Conservation (phyloP, 2,329 filamentous ascomycete genomes). For the Aspergillus felis region DNA sequence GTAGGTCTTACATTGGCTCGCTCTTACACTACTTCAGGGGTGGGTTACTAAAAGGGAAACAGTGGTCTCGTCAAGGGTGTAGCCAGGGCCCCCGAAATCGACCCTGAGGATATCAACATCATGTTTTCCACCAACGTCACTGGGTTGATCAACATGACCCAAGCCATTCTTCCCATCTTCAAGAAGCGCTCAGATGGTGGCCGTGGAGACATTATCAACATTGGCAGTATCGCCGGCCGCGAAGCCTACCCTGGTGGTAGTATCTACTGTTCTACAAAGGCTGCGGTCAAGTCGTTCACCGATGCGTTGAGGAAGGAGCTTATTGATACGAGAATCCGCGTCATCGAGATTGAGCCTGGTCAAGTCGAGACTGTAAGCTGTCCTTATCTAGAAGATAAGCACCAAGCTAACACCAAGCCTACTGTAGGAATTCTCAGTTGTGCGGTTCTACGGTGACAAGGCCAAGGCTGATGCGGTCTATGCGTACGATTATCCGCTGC, state of each 20-base stretch:
- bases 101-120: slow-evolving; percentile 71
- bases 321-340: slow-evolving; percentile 71
- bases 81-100: slow-evolving; percentile 79
- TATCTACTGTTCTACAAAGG: slow-evolving; percentile 93
- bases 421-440: slow-evolving; percentile 73
- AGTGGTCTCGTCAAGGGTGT: slow-evolving; percentile 88
- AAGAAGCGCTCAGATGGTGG: slow-evolving; percentile 66
- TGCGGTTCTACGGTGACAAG: slow-evolving; percentile 86
- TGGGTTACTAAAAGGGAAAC: slow-evolving; percentile 8
- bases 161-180: slow-evolving; percentile 81
- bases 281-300: slow-evolving; percentile 79
- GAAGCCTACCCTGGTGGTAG: slow-evolving; percentile 80
- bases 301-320: slow-evolving; percentile 79
- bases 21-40: slow-evolving; percentile 25
- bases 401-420: neutral
- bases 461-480: slow-evolving; percentile 87
- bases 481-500: slow-evolving; percentile 52
- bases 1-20: slow-evolving; percentile 67
- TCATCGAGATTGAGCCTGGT: slow-evolving; percentile 87
- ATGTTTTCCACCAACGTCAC: slow-evolving; percentile 96
- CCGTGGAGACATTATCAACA: slow-evolving; percentile 89
- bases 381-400: slow-evolving; percentile 2
- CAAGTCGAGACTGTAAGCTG: slow-evolving; percentile 78
- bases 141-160: slow-evolving; percentile 93
- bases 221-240: slow-evolving; percentile 86